phyloP scores from a whole-genome alignment of 2,329 filamentous ascomycete species.

The Zymoseptoria tritici region DNA sequence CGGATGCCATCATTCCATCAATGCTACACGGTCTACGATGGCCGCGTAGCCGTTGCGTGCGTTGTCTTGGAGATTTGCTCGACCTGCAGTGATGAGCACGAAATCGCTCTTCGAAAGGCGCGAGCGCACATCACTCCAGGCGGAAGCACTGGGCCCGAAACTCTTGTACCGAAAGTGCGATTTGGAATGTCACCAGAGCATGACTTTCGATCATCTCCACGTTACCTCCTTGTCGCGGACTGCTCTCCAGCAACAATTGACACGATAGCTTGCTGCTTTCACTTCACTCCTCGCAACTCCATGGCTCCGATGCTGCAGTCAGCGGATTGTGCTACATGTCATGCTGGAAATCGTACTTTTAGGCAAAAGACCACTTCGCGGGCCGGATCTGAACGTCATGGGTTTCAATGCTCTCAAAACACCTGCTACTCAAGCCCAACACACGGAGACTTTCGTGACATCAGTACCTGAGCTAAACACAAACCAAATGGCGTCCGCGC shows the following conservation, averaged over 20 bases:
- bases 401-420: neutral
- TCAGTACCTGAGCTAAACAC: conserved; percentile 3
- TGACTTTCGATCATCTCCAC: neutral
- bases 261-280: neutral
- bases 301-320: neutral
- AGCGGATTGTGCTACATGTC: neutral
- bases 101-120: neutral
- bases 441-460: neutral
- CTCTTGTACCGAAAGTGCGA: neutral
- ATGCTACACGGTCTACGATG: neutral
- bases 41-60: neutral
- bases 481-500: neutral
- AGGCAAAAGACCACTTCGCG: too few species aligned
- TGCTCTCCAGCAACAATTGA: neutral
- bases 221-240: neutral
- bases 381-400: neutral
- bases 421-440: neutral
- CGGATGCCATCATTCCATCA: neutral
- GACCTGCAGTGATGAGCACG: neutral
- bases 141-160: neutral
- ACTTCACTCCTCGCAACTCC: neutral
- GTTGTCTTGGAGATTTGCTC: neutral
- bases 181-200: neutral
- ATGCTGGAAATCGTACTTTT: too few species aligned
- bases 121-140: too few species aligned